A percentile compares a stretch with the other conserved stretches of the same genome.
These are phyloP conservation scores for Pistacia integerrima DNA, from an alignment of 345 rosid species.

Conservation along the genomic window DNA sequence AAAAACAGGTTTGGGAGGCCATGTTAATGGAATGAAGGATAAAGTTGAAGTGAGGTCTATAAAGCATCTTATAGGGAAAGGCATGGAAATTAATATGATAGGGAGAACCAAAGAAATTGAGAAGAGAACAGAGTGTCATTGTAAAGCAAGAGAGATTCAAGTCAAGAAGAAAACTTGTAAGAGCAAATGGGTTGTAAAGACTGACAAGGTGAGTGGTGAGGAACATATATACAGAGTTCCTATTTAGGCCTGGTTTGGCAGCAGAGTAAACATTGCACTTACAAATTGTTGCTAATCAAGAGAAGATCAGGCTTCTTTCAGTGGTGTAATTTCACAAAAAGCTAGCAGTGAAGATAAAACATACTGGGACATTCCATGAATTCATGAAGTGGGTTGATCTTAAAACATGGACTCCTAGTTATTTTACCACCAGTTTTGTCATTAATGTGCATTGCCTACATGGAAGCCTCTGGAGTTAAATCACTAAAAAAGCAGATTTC, in stretches of 20 bases:
- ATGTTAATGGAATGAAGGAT: slow-evolving; percentile 26
- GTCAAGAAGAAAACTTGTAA: slow-evolving; percentile 12
- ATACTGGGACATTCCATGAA: not conserved
- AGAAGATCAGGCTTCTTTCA: not conserved
- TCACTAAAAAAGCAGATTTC: not conserved
- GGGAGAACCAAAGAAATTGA: slow-evolving; percentile 18
- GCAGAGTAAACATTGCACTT: not conserved
- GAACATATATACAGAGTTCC: slow-evolving; percentile 51
- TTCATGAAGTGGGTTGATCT: not conserved
- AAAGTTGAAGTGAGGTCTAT: slow-evolving; percentile 40
- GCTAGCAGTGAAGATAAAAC: not conserved
- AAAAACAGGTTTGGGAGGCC: slow-evolving; percentile 40
- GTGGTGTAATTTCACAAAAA: not conserved
- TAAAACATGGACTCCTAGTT: not conserved
- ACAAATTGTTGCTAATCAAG: not conserved
- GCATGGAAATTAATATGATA: slow-evolving; percentile 48
- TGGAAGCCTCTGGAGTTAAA: not conserved
- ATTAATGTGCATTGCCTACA: not conserved
- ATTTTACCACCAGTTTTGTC: not conserved
- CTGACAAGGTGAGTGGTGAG: slow-evolving; percentile 49
- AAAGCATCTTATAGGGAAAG: slow-evolving; percentile 47
- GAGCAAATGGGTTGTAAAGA: slow-evolving; percentile 42
- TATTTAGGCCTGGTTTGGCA: not conserved
- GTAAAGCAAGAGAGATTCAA: not conserved
- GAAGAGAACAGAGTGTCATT: slow-evolving; percentile 8